These are phyloP conservation scores for Calonectria pseudoturangicola DNA, from an alignment of 2,329 filamentous ascomycete species.

Conservation along the genomic window DNA sequence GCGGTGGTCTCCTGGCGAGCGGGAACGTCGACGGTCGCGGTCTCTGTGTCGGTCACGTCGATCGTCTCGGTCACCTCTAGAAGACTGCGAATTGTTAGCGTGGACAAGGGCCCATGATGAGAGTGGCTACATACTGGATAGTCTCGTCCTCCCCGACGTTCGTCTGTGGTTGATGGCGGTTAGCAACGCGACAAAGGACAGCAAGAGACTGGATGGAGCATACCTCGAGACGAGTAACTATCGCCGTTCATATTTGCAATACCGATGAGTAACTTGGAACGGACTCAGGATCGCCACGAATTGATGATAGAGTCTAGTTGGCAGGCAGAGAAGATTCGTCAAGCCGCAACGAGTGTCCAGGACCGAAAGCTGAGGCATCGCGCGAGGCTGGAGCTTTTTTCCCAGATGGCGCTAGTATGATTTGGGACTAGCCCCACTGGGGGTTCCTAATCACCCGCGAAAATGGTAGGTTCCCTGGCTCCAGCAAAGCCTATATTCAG, in stretches of 20 bases:
- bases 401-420: slow-evolving; percentile 54
- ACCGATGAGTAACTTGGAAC: slow-evolving; percentile 46
- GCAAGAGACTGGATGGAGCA: slow-evolving; percentile 52
- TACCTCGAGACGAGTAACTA: slow-evolving; percentile 86
- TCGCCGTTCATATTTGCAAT: slow-evolving; percentile 85
- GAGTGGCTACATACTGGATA: slow-evolving; percentile 67
- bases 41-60: slow-evolving; percentile 58
- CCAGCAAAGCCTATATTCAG: slow-evolving; percentile 38
- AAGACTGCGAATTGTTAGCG: slow-evolving; percentile 53
- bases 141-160: slow-evolving; percentile 74
- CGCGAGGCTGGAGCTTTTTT: slow-evolving; percentile 69
- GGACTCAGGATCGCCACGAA: slow-evolving; percentile 40
- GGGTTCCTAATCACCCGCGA: slow-evolving; percentile 30
- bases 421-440: slow-evolving; percentile 51
- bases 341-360: slow-evolving; percentile 56
- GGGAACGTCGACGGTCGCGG: slow-evolving; percentile 81
- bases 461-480: slow-evolving; percentile 36
- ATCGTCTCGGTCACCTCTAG: slow-evolving; percentile 54
- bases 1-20: slow-evolving; percentile 84
- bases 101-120: not conserved
- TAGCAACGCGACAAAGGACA: slow-evolving; percentile 57
- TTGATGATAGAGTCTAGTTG: slow-evolving; percentile 51
- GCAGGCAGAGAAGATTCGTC: slow-evolving; percentile 50
- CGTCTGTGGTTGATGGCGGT: slow-evolving; percentile 59
- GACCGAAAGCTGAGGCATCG: slow-evolving; percentile 54